Percentiles rank a stretch among this genome's conserved stretches.
These are phyloP conservation scores for Rhizopogon salebrosus DNA, from an alignment of 768 basidiomycete species.

Conservation along the genomic window DNA sequence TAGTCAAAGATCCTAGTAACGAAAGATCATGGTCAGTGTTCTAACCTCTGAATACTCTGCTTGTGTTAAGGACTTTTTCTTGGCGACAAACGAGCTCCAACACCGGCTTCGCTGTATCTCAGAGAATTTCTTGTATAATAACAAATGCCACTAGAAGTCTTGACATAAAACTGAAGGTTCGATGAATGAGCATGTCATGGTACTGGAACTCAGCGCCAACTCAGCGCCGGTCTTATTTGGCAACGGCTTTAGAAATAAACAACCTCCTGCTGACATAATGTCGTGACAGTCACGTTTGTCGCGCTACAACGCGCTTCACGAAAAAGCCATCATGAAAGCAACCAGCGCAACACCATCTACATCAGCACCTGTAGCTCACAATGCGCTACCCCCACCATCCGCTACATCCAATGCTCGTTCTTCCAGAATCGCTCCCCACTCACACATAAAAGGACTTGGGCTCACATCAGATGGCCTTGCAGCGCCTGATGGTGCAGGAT, in stretches of 20 bases:
- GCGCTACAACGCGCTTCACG: neutral
- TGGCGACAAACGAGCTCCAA: too few relatives aligned
- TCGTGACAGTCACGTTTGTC: conserved; percentile 1
- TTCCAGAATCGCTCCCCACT: conserved; percentile 85
- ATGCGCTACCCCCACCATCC: conserved; percentile 66
- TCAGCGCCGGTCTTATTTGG: conserved; percentile 1
- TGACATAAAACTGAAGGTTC: too few relatives aligned
- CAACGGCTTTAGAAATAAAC: conserved; percentile 5
- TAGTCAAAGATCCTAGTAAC: too few relatives aligned
- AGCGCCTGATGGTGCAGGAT: conserved; percentile 68
- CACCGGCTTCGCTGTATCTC: too few relatives aligned
- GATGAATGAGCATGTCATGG: too few relatives aligned
- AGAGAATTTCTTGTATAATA: too few relatives aligned
- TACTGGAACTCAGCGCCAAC: too few relatives aligned
- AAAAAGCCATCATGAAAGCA: conserved; percentile 26
- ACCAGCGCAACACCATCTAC: conserved; percentile 42
- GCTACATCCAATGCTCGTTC: conserved; percentile 57
- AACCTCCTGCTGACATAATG: conserved; percentile 8
- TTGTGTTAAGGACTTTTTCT: too few relatives aligned
- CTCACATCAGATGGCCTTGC: conserved; percentile 82
- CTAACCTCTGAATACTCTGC: too few relatives aligned
- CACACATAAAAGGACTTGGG: conserved; percentile 96
- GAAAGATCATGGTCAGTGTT: too few relatives aligned
- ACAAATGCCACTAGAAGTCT: too few relatives aligned
- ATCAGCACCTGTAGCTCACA: conserved; percentile 60